Evolutionary conservation across 768 basidiomycete genomes (phyloP), one percentile per base, ranked within the genome.

Genomic region (Suillus weaverae): DNA sequence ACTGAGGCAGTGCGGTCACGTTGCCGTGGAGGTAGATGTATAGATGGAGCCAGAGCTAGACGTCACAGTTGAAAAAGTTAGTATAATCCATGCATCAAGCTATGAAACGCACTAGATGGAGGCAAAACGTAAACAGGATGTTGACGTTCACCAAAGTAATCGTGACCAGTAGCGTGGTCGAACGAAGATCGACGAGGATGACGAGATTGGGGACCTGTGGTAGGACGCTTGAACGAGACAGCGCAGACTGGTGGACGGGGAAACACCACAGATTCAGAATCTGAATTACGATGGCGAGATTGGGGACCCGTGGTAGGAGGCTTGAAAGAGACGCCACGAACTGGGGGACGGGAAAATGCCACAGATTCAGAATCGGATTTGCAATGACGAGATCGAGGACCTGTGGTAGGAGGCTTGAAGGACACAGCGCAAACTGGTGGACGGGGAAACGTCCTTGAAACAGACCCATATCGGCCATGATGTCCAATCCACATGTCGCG

Each of bases 361-460:
- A n/a, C 20, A 13, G 53, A 43, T 32, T 35, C 7, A n/a, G 41
- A 50, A 18, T 33, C 60, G 18, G 1, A 53, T n/a, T 36, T 60
- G 33, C 33, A 35, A 43, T 6, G 5, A 11, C 46, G 35, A 61
- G 32, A 35, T 46, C 54, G 41, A 3, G 32, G 32, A 13, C 32
- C 10, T 20, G 32, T n/a, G 16, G 55, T 16, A 56, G 59, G 41
- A 57, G 38, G 50, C 6, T 66, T 51, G 14, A 48, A 44, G 48
- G 57, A 62, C 26, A 38, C 22, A 33, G 64, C 61, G n/a, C 33
- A 48, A 26, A 54, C 55, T 9, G 53, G 44, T 35, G 48, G 48
- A 33, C n/a, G 60, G 11, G 61, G 50, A 22, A 60, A 57, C 32
- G 44, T 36, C 44, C 26, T 26, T 14, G 54, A 44, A 44, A 41